Conservation (phyloP, 2,329 filamentous ascomycete genomes). For the Blastomyces silverae region DNA sequence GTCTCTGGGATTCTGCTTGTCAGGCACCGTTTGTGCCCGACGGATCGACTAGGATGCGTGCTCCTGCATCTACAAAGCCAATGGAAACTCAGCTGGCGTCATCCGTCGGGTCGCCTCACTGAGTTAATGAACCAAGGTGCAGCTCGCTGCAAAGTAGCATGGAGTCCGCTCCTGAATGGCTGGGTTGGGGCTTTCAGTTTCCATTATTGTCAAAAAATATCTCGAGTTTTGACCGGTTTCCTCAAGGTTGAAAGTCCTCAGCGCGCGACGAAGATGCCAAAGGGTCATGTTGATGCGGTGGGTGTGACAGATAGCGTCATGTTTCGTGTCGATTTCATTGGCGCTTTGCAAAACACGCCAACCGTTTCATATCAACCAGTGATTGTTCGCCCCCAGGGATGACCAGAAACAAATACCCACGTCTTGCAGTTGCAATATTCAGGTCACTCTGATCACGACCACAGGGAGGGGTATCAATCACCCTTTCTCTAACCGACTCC, state of each 20-base stretch:
- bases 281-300: not conserved
- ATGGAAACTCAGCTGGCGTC: not conserved
- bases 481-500: not conserved
- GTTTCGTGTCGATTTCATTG: not conserved
- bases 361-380: not conserved
- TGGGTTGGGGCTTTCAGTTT: not conserved
- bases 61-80: not conserved
- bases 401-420: conserved; percentile 3
- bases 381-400: not conserved
- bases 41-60: not conserved
- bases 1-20: not conserved
- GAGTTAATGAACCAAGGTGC: not conserved
- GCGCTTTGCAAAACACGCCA: conserved; percentile 10
- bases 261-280: not conserved
- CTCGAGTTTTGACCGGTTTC: not conserved
- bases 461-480: not conserved
- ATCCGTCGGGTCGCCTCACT: conserved; percentile 6
- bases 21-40: conserved; percentile 8
- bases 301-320: not conserved
- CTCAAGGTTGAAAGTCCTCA: not conserved
- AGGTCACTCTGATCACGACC: not conserved
- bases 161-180: not conserved
- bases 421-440: not conserved
- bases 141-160: not conserved
- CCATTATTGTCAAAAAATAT: not conserved